These are phyloP conservation scores for Heimioporus sp. DNA, from an alignment of 768 basidiomycete genomes.

Conservation along the genomic window DNA sequence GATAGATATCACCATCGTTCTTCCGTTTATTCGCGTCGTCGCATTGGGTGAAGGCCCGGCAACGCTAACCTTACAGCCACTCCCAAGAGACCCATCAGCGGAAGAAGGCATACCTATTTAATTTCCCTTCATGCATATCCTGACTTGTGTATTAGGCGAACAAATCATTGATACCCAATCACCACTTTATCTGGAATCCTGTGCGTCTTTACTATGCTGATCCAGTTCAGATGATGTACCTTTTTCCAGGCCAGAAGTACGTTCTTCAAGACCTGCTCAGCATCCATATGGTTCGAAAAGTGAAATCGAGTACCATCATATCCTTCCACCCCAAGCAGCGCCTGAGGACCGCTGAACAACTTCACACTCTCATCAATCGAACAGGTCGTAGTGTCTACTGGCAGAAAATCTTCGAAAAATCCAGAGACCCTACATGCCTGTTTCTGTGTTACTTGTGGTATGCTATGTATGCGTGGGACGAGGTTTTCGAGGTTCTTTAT, in stretches of 20 bases:
- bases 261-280: conserved; percentile 48
- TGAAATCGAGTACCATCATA: conserved; percentile 22
- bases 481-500: conserved; percentile 52
- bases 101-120: conserved; percentile 7
- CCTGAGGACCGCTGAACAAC: conserved; percentile 20
- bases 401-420: conserved; percentile 23
- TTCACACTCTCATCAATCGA: conserved; percentile 28
- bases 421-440: conserved; percentile 53
- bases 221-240: neutral
- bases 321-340: conserved; percentile 29
- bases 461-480: conserved; percentile 61
- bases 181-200: conserved; percentile 35
- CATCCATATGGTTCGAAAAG: conserved; percentile 46
- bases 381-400: conserved; percentile 34
- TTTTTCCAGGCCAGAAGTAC: conserved; percentile 15
- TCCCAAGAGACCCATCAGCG: neutral
- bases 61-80: neutral
- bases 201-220: conserved; percentile 24
- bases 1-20: conserved; percentile 53
- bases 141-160: conserved; percentile 11
- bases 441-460: conserved; percentile 57
- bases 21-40: conserved; percentile 49
- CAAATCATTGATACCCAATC: conserved; percentile 51
- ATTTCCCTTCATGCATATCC: neutral
- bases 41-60: conserved; percentile 1